Evolutionary conservation across 2,329 filamentous ascomycete genomes (phyloP), one percentile per base, ranked within the genome.

Genomic region (Didymellaceae sp.): DNA sequence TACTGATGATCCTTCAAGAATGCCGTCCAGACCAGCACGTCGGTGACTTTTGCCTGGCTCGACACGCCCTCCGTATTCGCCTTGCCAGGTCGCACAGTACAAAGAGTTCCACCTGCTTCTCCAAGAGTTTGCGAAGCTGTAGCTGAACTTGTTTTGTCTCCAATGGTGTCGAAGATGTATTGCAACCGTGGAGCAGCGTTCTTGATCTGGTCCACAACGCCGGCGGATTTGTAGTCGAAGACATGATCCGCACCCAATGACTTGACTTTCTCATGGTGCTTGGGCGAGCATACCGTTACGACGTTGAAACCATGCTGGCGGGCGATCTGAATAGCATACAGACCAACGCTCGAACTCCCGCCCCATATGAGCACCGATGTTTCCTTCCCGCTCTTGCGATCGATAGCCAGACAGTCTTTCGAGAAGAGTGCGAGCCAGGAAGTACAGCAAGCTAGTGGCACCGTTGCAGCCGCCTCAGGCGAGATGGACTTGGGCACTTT

Each of bases 121-220:
- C 35, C 22, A 10, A 77, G 55, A 0, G 72, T 64, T 20, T 62
- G 52, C 1, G 72, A 77, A 1, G 68, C 65, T 3, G 55, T 54
- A 2, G 30, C 48, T 0, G 75, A 78, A 0, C 75, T 76, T 0
- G 58, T 62, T 4, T 58, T 33, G 34, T 67, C 68, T n/a, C 77
- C 77, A 39, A 78, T 77, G 0, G 72, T 76, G 47, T 79, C 76
- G 45, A 79, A 78, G 8, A 72, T 63, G 43, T 75, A 71, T 5
- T 58, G 2, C 51, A 54, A 1, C 16, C 59, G 39, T 7, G 68
- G 67, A 10, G 18, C 43, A n/a, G 26, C 46, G 2, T 32, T 17
- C 16, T 32, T 47, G 64, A 82, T 81, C 31, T 78, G 69, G 24
- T 68, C 62, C 1, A 70, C 69, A 26, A 71, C 73, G n/a, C 71